phyloP scores from a whole-genome alignment of 306 rosid species.

The Hippophae rhamnoides region DNA sequence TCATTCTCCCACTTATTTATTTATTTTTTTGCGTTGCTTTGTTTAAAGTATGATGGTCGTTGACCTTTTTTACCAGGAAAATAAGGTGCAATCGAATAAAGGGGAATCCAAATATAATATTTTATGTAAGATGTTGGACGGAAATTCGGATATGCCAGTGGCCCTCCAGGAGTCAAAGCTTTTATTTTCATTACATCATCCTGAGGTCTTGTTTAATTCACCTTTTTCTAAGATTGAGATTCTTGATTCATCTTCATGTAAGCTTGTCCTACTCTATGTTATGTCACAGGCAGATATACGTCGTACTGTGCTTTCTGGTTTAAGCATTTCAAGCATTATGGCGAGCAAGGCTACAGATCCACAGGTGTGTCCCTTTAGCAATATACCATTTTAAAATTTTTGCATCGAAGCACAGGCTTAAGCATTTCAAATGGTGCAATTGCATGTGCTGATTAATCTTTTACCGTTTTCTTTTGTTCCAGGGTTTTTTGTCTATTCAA shows the following conservation, averaged over 20 bases:
- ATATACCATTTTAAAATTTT: not conserved
- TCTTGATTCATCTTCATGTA: not conserved
- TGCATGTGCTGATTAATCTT: not conserved
- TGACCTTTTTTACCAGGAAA: constrained; percentile 38
- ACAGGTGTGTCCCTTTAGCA: constrained; percentile 39
- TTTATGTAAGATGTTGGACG: constrained; percentile 59
- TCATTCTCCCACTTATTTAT: constrained; percentile 1
- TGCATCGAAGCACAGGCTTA: too few species aligned
- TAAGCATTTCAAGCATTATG: constrained; percentile 41
- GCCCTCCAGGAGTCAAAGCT: constrained; percentile 52
- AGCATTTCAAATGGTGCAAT: not conserved
- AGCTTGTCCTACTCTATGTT: constrained; percentile 7
- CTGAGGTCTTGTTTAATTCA: constrained; percentile 42
- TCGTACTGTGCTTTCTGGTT: constrained; percentile 43
- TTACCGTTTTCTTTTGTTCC: constrained; percentile 20
- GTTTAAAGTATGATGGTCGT: constrained; percentile 15
- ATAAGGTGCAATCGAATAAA: constrained; percentile 39
- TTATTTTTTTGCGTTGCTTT: constrained; percentile 4
- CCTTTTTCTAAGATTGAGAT: constrained; percentile 8
- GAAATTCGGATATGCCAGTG: constrained; percentile 36
- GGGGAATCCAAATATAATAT: constrained; percentile 41
- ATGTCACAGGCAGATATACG: constrained; percentile 70
- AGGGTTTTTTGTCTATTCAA: constrained; percentile 57
- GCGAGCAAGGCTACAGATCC: constrained; percentile 36
- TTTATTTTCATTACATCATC: constrained; percentile 81